A percentile compares a stretch with the other conserved stretches of the same genome.
These are phyloP conservation scores for Cystobasidium ongulense DNA, from an alignment of 768 basidiomycete genomes.

Conservation along the genomic window DNA sequence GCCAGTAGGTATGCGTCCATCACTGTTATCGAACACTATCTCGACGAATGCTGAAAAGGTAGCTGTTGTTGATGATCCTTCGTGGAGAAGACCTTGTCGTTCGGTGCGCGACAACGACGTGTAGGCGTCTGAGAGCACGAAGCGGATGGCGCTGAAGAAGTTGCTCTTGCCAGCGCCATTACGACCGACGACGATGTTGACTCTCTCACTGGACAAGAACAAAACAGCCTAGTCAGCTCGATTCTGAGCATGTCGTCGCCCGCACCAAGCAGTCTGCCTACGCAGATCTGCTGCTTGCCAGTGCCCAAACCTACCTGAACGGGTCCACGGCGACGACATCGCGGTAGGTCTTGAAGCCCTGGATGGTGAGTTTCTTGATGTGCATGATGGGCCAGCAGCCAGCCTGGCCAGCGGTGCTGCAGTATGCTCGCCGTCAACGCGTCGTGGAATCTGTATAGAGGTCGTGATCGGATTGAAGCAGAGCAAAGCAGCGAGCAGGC, in stretches of 20 bases:
- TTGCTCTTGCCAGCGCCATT: slow-evolving; percentile 99
- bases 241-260: too few relatives aligned
- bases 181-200: slow-evolving; percentile 93
- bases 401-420: not conserved
- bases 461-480: not conserved
- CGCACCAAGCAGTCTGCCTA: not conserved
- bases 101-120: slow-evolving; percentile 91
- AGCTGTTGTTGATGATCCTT: slow-evolving; percentile 76
- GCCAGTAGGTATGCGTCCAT: slow-evolving; percentile 78
- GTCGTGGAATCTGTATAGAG: not conserved
- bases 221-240: not conserved
- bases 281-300: not conserved
- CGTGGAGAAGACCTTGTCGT: slow-evolving; percentile 82
- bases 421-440: not conserved
- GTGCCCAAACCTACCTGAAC: slow-evolving; percentile 52
- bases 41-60: slow-evolving; percentile 94
- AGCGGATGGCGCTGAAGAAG: slow-evolving; percentile 96
- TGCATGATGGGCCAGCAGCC: slow-evolving; percentile 5
- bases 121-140: slow-evolving; percentile 94
- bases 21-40: slow-evolving; percentile 90
- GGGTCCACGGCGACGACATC: slow-evolving; percentile 64
- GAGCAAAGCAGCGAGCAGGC: not conserved
- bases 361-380: slow-evolving; percentile 15
- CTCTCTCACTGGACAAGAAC: slow-evolving; percentile 52
- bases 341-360: slow-evolving; percentile 75